Percentiles rank a stretch among this genome's conserved stretches.
Evolutionary conservation across 495 filamentous ascomycete genomes (phyloP).

Genomic region (Astrocystis sublimbata): DNA sequence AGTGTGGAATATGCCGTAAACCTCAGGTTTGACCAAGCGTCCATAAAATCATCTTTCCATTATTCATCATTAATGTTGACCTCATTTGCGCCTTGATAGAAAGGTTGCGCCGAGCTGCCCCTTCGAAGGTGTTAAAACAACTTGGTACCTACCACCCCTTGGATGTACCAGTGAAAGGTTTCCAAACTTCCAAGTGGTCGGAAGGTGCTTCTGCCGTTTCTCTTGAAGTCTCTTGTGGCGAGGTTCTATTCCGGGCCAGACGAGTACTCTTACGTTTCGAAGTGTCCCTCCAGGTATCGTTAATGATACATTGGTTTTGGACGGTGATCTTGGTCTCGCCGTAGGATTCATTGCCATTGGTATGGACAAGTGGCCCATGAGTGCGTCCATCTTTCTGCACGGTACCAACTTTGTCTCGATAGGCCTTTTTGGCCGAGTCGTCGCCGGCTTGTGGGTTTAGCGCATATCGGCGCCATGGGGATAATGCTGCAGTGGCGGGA

Average conservation of each 20-base stretch:
- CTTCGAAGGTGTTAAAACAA: neutral
- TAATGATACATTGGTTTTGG: neutral
- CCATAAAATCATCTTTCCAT: neutral
- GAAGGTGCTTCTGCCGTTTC: neutral
- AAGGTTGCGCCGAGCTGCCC: too few relatives aligned
- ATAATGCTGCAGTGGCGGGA: neutral
- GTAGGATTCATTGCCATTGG: neutral
- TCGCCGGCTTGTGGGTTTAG: neutral
- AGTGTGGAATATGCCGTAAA: too few relatives aligned
- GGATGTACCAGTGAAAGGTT: neutral
- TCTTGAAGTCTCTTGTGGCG: neutral
- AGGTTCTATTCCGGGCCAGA: neutral
- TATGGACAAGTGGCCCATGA: neutral
- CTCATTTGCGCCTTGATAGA: too few relatives aligned
- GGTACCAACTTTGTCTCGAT: neutral
- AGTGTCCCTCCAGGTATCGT: neutral
- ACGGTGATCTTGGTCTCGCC: neutral
- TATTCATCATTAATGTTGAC: too few relatives aligned
- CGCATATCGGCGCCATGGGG: conserved; percentile 5
- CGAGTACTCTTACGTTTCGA: neutral
- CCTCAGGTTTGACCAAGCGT: neutral
- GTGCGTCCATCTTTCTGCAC: neutral
- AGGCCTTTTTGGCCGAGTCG: neutral
- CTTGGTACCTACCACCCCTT: neutral
- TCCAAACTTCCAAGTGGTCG: neutral